These are phyloP conservation scores for Hypsizygus marmoreus DNA, from an alignment of 768 basidiomycete species.

Conservation along the genomic window DNA sequence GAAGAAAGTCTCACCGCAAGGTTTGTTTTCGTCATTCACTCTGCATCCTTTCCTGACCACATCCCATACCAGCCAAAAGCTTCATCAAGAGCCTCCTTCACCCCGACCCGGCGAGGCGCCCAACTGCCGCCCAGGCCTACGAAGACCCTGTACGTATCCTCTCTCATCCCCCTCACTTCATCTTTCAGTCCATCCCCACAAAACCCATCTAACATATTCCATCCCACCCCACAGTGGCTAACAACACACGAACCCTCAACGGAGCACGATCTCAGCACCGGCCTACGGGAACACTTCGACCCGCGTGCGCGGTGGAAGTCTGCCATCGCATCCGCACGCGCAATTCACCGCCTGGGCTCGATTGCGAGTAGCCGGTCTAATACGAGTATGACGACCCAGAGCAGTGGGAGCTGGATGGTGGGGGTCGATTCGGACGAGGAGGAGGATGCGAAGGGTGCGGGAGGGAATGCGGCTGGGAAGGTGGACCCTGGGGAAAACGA, in stretches of 20 bases:
- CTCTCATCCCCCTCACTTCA: not conserved
- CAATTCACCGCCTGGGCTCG: constrained; percentile 38
- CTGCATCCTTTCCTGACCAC: not conserved
- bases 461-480: constrained; percentile 11
- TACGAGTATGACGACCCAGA: constrained; percentile 23
- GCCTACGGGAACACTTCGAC: constrained; percentile 83
- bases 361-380: constrained; percentile 27
- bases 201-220: not conserved
- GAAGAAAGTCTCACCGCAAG: constrained; percentile 82
- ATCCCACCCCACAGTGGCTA: constrained; percentile 62
- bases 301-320: constrained; percentile 71
- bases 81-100: constrained; percentile 78
- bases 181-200: not conserved
- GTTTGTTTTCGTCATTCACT: constrained; percentile 35
- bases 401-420: constrained; percentile 32
- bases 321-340: constrained; percentile 60
- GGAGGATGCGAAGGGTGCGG: constrained; percentile 20
- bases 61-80: constrained; percentile 63
- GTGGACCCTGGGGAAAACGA: constrained; percentile 38
- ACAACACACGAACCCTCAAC: constrained; percentile 62
- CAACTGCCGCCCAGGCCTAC: constrained; percentile 73
- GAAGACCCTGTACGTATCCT: constrained; percentile 54
- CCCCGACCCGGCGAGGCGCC: constrained; percentile 69
- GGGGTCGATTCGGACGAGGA: constrained; percentile 33
- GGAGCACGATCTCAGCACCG: constrained; percentile 73